Base-by-base conservation (phyloP, 2,329 filamentous ascomycete species). In the Talaromyces sp. region DNA sequence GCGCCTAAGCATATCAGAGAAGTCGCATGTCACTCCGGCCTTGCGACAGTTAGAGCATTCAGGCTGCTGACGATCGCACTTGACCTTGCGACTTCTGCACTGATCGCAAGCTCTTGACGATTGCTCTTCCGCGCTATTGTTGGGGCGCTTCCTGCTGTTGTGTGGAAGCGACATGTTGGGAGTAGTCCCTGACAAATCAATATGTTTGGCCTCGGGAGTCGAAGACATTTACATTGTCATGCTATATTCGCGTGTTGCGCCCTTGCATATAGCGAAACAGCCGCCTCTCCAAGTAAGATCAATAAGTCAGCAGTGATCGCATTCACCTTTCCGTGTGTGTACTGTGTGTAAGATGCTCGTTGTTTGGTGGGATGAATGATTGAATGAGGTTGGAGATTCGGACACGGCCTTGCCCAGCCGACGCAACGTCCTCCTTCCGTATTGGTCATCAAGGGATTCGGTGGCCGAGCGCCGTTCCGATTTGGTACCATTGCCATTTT, bases 21-120 rank as follows among this genome's bases (percentile, higher is more conserved):
- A 48, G 35, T 42, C 44, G 35, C 58, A 60, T 18, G 37, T 48
- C 18, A 60, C 37, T 18, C 58, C 58, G 12, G 58, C 58, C 33
- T 54, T 60, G 44, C 58, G 58, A 18, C 58, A 60, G 33, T 60
- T 60, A 28, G 58, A 60, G 35, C 58, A 60, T 35, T 60, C 44
- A n/a, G 58, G 58, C 31, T 60, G 58, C 46, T 60, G 58, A 46
- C 58, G 58, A 37, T 60, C 58, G 18, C 58, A 60, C 46, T 37
- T 46, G 16, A 60, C 46, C 44, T 60, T 60, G 44, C 58, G 58
- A n/a, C 44, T 28, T n/a, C 58, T 46, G 46, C 58, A 60, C 25
- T 48, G 58, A 37, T 54, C 58, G 35, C 58, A 60, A 3, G 58
- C 58, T 5, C 48, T 33, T 7, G 48, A 52, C 5, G 48, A 52